phyloP scores from a whole-genome alignment of 768 basidiomycete genomes.

The Lentinula raphanica region DNA sequence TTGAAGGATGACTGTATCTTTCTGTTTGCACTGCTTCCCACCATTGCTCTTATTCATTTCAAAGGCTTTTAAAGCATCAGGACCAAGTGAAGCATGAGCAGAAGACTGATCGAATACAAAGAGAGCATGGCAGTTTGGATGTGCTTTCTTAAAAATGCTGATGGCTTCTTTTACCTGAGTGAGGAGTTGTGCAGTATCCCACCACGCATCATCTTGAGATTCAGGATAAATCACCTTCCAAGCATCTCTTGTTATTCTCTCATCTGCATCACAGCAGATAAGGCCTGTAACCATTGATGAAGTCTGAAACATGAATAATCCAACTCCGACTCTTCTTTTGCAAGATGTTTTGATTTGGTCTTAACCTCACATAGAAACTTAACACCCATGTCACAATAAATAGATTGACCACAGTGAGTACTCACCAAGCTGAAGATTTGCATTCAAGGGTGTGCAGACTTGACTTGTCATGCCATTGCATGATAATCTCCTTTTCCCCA shows the following conservation, averaged over 20 bases:
- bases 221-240: conserved; percentile 21
- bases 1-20: conserved; percentile 19
- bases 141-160: conserved; percentile 18
- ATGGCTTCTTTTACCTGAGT: conserved; percentile 23
- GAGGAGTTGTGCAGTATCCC: conserved; percentile 17
- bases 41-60: conserved; percentile 23
- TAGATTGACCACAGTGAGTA: not conserved
- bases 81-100: conserved; percentile 20
- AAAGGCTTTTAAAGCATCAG: conserved; percentile 19
- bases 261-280: conserved; percentile 10
- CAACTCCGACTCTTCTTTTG: conserved; percentile 21
- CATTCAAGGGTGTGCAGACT: not conserved
- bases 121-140: conserved; percentile 14
- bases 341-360: not conserved
- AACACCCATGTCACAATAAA: not conserved
- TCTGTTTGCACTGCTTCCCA: conserved; percentile 19
- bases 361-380: not conserved
- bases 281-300: conserved; percentile 21
- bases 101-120: conserved; percentile 26
- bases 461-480: not conserved
- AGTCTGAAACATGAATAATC: conserved; percentile 27
- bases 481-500: not conserved
- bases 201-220: conserved; percentile 18
- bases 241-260: conserved; percentile 18
- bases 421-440: not conserved